phyloP scores from a whole-genome alignment of 2,329 filamentous ascomycete genomes.

The Paecilomyces variotii region DNA sequence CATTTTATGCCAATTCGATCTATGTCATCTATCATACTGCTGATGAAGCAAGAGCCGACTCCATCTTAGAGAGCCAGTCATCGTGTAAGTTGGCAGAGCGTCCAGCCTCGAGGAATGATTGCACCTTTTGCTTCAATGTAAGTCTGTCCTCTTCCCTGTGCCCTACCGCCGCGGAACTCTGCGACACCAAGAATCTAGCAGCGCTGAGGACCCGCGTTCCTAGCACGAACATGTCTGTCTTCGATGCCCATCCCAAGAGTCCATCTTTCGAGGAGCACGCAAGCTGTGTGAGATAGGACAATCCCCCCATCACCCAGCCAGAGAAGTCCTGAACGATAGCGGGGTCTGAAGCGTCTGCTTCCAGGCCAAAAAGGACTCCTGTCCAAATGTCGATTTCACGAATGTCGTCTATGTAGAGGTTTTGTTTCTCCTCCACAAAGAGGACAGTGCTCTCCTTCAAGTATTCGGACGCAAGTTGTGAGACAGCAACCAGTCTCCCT shows the following conservation, averaged over 20 bases:
- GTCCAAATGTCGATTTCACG: slow-evolving; percentile 66
- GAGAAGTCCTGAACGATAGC: slow-evolving; percentile 13
- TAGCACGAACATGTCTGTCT: slow-evolving; percentile 54
- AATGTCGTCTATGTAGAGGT: slow-evolving; percentile 81
- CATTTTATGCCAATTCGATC: not conserved
- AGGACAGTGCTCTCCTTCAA: slow-evolving; percentile 43
- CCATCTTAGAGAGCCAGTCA: slow-evolving; percentile 24
- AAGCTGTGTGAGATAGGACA: slow-evolving; percentile 20
- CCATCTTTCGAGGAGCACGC: slow-evolving; percentile 45
- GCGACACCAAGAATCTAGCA: slow-evolving; percentile 24
- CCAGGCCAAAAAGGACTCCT: slow-evolving; percentile 36
- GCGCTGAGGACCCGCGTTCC: slow-evolving; percentile 32
- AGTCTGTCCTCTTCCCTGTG: slow-evolving; percentile 10
- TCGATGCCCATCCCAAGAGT: slow-evolving; percentile 64
- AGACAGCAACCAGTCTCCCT: slow-evolving; percentile 14
- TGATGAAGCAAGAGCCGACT: slow-evolving; percentile 11
- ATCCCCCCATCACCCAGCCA: slow-evolving; percentile 25
- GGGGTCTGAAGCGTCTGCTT: slow-evolving; percentile 14
- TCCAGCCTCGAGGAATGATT: slow-evolving; percentile 17
- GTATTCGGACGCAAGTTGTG: slow-evolving; percentile 23
- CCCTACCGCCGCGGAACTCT: slow-evolving; percentile 9
- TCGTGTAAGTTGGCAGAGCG: slow-evolving; percentile 19
- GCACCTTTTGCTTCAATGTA: slow-evolving; percentile 15
- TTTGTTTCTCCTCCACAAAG: slow-evolving; percentile 86
- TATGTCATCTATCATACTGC: slow-evolving; percentile 6